Evolutionary conservation across 2,329 filamentous ascomycete species (phyloP), one percentile per base, ranked within the genome.

Genomic region (Xylaria sp.): DNA sequence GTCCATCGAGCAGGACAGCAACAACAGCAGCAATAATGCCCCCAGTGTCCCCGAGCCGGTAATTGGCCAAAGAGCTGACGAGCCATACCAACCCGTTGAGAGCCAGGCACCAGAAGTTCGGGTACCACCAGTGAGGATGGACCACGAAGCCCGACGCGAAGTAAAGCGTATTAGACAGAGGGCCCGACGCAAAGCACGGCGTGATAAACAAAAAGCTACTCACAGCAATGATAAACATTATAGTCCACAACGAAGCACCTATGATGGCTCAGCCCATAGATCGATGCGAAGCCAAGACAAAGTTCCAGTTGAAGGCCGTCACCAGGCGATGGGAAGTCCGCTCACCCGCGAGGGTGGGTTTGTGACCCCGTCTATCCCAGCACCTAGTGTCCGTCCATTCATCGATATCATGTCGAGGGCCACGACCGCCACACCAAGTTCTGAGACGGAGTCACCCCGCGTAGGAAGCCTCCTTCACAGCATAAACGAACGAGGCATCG

Each of bases 1-100:
- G 8, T 56, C 52, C 3, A 56, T 56, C 3, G 58, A 60, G 38
- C 27, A 44, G 13, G 40, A 52, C 2, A 4, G n/a, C n/a, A n/a
- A n/a, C n/a, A 8, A 43, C n/a, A 5, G 1, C 10, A 29, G 33
- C 3, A 29, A 35, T 3, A 3, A 25, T 13, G 27, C 11, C 8
- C 9, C n/a, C 5, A 3, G 19, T 13, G 27, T n/a, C 8, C 9
- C n/a, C 5, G 21, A 47, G 23, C 11, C 6, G 1, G 27, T 19
- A 4, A 9, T 19, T 17, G 10, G 10, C 15, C 7, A 60, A 15
- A 49, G n/a, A 6, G 15, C 23, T 2, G 4, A 40, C 13, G 17
- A 15, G 21, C 55, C 17, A 2, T 46, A 29, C n/a, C 38, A 31
- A n/a, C 48, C 31, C 7, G 8, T 44, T 19, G 10, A n/a, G 13